Percentiles rank a stretch among this genome's conserved stretches.
phyloP scores from a whole-genome alignment of 1,284 basidiomycete species.

The Abortiporus biennis region DNA sequence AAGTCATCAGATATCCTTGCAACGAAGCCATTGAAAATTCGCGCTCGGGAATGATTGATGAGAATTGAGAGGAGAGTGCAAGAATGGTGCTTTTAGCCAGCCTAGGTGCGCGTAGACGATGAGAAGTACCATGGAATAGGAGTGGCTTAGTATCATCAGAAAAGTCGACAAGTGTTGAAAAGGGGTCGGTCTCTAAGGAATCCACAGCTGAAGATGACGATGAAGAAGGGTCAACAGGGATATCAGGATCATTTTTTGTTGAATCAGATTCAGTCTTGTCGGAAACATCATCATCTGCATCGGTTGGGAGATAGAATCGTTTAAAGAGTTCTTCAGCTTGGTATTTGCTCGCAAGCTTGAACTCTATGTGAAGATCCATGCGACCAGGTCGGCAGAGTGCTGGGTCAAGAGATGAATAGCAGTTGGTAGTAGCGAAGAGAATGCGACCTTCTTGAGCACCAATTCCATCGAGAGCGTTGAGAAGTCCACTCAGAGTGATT shows the following conservation, averaged over 20 bases:
- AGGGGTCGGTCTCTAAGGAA: background rate
- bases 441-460: conserved; percentile 73
- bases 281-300: conserved; percentile 14
- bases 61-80: conserved; percentile 52
- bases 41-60: conserved; percentile 53
- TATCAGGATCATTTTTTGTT: conserved; percentile 9
- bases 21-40: conserved; percentile 67
- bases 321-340: conserved; percentile 61
- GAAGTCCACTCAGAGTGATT: conserved; percentile 63
- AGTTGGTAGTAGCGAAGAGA: conserved; percentile 74
- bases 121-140: conserved; percentile 21
- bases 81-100: conserved; percentile 29
- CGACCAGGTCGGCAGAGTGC: conserved; percentile 74
- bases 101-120: conserved; percentile 25
- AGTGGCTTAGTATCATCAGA: background rate
- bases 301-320: conserved; percentile 52
- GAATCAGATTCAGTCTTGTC: conserved; percentile 10
- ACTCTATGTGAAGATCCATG: conserved; percentile 75
- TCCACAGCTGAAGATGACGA: conserved; percentile 7
- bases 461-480: conserved; percentile 73
- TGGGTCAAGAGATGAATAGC: conserved; percentile 58
- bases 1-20: conserved; percentile 70
- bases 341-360: conserved; percentile 59
- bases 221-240: conserved; percentile 12
- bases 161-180: conserved; percentile 6